Conservation (phyloP, 495 filamentous ascomycete species). For the Neurospora hispaniola region DNA sequence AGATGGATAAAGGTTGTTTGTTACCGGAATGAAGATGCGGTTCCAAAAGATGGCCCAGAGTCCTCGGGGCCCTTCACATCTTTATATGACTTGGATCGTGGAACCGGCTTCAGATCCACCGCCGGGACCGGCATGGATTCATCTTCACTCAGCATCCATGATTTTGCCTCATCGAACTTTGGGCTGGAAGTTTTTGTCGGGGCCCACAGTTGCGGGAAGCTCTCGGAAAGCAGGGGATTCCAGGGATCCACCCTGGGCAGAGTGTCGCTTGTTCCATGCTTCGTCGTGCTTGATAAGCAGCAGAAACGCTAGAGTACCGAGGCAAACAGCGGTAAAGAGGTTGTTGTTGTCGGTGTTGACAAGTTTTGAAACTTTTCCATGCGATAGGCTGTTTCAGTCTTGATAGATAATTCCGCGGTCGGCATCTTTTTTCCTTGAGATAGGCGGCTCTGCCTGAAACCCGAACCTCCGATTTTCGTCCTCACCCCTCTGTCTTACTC, state of each 20-base stretch:
- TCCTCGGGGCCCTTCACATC: not conserved
- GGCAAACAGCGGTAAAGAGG: not conserved
- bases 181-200: not conserved
- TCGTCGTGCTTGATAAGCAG: not conserved
- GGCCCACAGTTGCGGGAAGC: not conserved
- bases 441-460: not conserved
- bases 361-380: not conserved
- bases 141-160: not conserved
- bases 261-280: not conserved
- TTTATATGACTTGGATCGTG: not conserved
- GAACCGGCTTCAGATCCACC: not conserved
- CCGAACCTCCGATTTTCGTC: not conserved
- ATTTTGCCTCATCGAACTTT: not conserved
- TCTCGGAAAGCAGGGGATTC: not conserved
- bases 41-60: not conserved
- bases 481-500: not conserved
- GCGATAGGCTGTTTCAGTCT: not conserved
- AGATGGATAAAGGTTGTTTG: not conserved
- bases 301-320: not conserved
- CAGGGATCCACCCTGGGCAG: not conserved
- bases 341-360: not conserved
- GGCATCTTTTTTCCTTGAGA: not conserved
- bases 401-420: not conserved
- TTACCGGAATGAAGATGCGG: not conserved
- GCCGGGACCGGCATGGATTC: not conserved